Base-by-base conservation (phyloP, 2,329 filamentous ascomycete genomes). In the Lachnellula cervina region DNA sequence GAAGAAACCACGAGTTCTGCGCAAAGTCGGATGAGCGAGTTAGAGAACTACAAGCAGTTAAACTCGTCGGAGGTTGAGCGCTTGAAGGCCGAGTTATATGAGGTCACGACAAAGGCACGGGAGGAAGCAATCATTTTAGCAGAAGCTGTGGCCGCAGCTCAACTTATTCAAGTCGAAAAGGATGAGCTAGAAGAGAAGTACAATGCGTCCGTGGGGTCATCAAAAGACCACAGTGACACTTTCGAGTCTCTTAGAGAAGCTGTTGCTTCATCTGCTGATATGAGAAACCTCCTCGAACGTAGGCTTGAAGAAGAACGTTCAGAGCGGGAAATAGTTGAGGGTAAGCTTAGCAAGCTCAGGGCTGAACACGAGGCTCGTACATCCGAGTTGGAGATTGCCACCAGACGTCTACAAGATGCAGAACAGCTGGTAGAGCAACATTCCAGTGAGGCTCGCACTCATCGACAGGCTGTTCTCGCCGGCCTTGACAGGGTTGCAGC, bases 351-450 rank as follows among this genome's bases (percentile, higher is more conserved):
- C 48, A 86, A 88, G 62, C 80, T 97, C 40, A 88, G 87, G 70
- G 78, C 83, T 21, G 91, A 97, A 68, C 89, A 96, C 66, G 94
- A 97, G 68, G 82, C 88, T 51, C 83, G 84, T 35, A 87, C 84
- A 9, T 78, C 83, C 0, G 93, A 99, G 68, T 78, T 97, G 3
- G 89, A 91, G 45, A 81, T 80, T 19, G 80, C 84, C 0, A 86
- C 82, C 1, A 84, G 90, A 63, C 86, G 89, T 50, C 74, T 99
- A 49, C 84, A 82, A 42, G 92, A 97, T 70, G 85, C 90, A 0
- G 91, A 99, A 72, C 90, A 96, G 67, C 74, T 97, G 45, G 89
- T 89, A 1, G 89, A 95, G 66, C 90, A 87, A 63, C 87, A 96
- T 70, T 89, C 92, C 5, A 84, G 86, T 62, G 95, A 99, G 74